Evolutionary conservation across 2,329 filamentous ascomycete species (phyloP), one percentile per base, ranked within the genome.

Genomic region (Alternaria triticina): DNA sequence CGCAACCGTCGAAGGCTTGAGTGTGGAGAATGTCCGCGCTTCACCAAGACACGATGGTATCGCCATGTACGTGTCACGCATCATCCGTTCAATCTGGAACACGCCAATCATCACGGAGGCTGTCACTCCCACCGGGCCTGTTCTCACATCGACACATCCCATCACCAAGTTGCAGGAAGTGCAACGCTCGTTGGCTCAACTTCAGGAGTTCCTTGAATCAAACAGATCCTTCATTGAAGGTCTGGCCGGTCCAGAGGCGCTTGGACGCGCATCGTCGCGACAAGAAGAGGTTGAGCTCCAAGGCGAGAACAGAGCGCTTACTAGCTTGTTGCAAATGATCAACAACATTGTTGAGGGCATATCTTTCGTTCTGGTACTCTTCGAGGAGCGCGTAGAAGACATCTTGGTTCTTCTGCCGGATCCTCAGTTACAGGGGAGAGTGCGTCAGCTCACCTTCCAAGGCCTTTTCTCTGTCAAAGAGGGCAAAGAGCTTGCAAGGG

Each of bases 171-270:
- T 99, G 12, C 87, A 88, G 62, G 83, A 86, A 12, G 89, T 97
- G 0, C 96, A 98, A 74, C 90, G 92, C 62, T 91, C 93, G 73
- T 82, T 99, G 5, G 90, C 93, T 62, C 87, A 91, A 6, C 82
- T 99, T 33, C 88, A 91, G 50, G 89, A 89, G 13, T 99, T 99
- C 75, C 87, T 99, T 47, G 88, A 92, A 40, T 85, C 88, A n/a
- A 99, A 99, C 80, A 92, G 91, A 68, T 90, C 89, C 55, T 94
- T 96, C 62, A 98, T 99, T 62, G 94, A 97, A 76, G 96, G 96
- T 7, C 84, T 99, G 55, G 92, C 93, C n/a, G 95, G 95, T 0
- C 92, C 96, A 0, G 91, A 96, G 57, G 92, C 95, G 52, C 83
- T 97, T n/a, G 88, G 90, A 54, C 87, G 91, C 55, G 90, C 91